A percentile compares a stretch with the other conserved stretches of the same genome.
These are phyloP conservation scores for Diplotaxis tenuifolia DNA, from an alignment of 345 rosid genomes.

Conservation along the genomic window DNA sequence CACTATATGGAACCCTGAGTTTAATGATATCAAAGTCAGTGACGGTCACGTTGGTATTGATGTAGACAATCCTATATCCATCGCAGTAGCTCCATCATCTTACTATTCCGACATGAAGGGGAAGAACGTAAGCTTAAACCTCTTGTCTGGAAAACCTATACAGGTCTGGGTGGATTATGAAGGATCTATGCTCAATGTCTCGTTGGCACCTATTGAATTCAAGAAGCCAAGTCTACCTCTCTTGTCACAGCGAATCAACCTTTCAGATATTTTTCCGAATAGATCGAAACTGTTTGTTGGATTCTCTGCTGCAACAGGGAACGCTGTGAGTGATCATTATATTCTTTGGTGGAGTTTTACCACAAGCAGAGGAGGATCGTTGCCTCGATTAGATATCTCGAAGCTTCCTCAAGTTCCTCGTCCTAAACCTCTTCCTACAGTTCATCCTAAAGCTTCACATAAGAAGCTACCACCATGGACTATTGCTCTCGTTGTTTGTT, in stretches of 20 bases:
- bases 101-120: slow-evolving; percentile 37
- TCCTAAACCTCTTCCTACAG: not conserved
- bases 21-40: slow-evolving; percentile 32
- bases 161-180: slow-evolving; percentile 70
- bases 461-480: slow-evolving; percentile 9
- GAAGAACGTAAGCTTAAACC: slow-evolving; percentile 26
- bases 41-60: slow-evolving; percentile 62
- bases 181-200: slow-evolving; percentile 43
- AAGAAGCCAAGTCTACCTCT: slow-evolving; percentile 50
- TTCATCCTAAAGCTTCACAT: slow-evolving; percentile 2
- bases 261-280: slow-evolving; percentile 41
- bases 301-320: slow-evolving; percentile 63
- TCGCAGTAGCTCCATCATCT: slow-evolving; percentile 32
- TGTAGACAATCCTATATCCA: slow-evolving; percentile 46
- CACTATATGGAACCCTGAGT: slow-evolving; percentile 47
- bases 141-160: slow-evolving; percentile 45
- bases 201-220: slow-evolving; percentile 41
- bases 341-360: slow-evolving; percentile 70
- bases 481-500: slow-evolving; percentile 22
- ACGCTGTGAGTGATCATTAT: slow-evolving; percentile 39
- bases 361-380: slow-evolving; percentile 38
- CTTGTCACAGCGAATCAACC: slow-evolving; percentile 42
- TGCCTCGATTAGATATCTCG: slow-evolving; percentile 40
- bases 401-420: slow-evolving; percentile 55
- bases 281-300: slow-evolving; percentile 45